Evolutionary conservation across 1,284 basidiomycete genomes (phyloP), one percentile per base, ranked within the genome.

Genomic region (Pisolithus thermaeus): DNA sequence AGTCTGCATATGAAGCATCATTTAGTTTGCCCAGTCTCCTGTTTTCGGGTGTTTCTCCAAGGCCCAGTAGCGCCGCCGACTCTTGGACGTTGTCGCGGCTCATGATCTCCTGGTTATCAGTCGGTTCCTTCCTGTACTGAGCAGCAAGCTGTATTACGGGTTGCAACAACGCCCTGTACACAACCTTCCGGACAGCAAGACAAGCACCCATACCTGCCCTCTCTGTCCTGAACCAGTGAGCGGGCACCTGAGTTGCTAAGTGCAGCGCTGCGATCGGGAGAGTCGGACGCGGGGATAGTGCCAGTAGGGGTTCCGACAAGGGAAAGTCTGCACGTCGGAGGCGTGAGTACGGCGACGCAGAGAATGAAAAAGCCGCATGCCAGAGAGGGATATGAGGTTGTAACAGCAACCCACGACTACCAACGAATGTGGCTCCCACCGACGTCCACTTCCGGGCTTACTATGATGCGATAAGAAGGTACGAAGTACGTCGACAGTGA

Each of bases 161-260:
- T 8, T 66, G 64, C 20, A 81, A 59, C 25, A 86, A 67, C 1
- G 84, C 83, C 16, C 85, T 72, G 76, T 82, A 88, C 8, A 79
- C 76, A 30, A 87, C 75, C 61, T 87, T 87, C 23, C 77, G 73
- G 39, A 83, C 66, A 1, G 83, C 74, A 0, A 85, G 68, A 30
- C 65, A 61, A 6, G 74, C 65, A 5, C 55, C 57, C 14, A 49
- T 45, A 14, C 52, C 47, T 5, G 69, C 49, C 6, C 56, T 56
- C 11, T 62, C 53, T 11, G 59, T 59, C 25, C 57, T 70, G 40
- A 61, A 66, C 78, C 63, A 80, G 58, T 64, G 73, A 49, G 58
- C 68, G 9, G 67, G 77, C 23, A 66, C 67, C 60, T 72, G 75
- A 16, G 77, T 70, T 3, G 85, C 84, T 36, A 88, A 74, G 55